A percentile compares a stretch with the other conserved stretches of the same genome.
Evolutionary conservation across 2,329 filamentous ascomycete genomes (phyloP).

Genomic region (Trichophyton rubrum): DNA sequence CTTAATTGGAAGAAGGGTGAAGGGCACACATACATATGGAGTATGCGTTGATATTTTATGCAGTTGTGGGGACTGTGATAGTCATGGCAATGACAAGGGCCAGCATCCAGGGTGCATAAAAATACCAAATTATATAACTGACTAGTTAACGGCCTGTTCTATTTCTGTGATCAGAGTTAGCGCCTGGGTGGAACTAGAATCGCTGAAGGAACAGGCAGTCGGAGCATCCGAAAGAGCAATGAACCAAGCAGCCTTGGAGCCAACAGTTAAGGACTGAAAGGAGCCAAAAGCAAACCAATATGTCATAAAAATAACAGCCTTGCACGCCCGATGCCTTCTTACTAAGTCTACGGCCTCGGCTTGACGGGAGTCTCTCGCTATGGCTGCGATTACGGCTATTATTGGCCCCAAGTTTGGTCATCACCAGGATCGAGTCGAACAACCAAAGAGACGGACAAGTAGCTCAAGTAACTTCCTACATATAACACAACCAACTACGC

Average conservation of each 20-base stretch:
- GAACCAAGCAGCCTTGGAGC: not conserved
- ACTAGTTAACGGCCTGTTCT: not conserved
- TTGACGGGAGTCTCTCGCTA: not conserved
- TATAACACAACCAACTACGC: not conserved
- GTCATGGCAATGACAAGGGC: not conserved
- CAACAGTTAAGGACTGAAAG: not conserved
- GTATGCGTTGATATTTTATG: too few relatives aligned
- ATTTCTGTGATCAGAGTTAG: not conserved
- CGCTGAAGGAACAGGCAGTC: not conserved
- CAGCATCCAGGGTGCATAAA: not conserved
- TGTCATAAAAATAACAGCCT: not conserved
- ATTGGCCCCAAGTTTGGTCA: not conserved
- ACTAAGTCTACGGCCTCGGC: not conserved
- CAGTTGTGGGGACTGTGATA: not conserved
- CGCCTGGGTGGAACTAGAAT: slow-evolving; percentile 2
- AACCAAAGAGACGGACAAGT: not conserved
- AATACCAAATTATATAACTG: not conserved
- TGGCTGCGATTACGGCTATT: not conserved
- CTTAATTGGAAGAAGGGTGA: too few relatives aligned
- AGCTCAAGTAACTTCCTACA: too few relatives aligned
- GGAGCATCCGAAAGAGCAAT: not conserved
- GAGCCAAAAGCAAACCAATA: not conserved
- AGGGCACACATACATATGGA: too few relatives aligned
- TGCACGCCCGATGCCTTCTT: not conserved
- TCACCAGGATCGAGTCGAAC: not conserved